Evolutionary conservation across 768 basidiomycete genomes (phyloP).

Genomic region (Tricholoma furcatifolium): DNA sequence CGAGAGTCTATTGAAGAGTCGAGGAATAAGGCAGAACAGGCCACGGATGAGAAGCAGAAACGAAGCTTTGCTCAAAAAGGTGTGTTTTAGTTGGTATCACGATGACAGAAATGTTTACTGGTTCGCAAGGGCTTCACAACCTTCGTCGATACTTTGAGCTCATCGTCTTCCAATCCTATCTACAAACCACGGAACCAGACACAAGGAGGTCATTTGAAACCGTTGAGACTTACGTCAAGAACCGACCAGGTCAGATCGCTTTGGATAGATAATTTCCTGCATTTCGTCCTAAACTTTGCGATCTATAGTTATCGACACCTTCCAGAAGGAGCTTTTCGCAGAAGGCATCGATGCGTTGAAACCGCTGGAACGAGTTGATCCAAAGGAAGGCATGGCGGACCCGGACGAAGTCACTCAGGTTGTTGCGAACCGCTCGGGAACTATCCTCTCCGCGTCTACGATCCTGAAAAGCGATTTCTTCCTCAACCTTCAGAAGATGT

Average conservation of each 20-base stretch:
- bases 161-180: slow-evolving; percentile 87
- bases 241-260: slow-evolving; percentile 66
- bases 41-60: slow-evolving; percentile 69
- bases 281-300: not conserved
- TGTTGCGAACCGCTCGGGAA: slow-evolving; percentile 81
- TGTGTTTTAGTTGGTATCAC: slow-evolving; percentile 23
- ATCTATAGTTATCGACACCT: slow-evolving; percentile 83
- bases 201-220: slow-evolving; percentile 72
- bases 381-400: slow-evolving; percentile 67
- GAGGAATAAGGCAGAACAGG: slow-evolving; percentile 74
- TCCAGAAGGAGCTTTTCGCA: slow-evolving; percentile 82
- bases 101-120: slow-evolving; percentile 1
- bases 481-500: slow-evolving; percentile 93
- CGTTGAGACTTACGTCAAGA: slow-evolving; percentile 81
- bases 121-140: slow-evolving; percentile 63
- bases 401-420: slow-evolving; percentile 91
- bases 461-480: slow-evolving; percentile 97
- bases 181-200: slow-evolving; percentile 79
- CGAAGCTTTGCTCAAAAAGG: slow-evolving; percentile 70
- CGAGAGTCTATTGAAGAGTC: slow-evolving; percentile 87
- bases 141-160: slow-evolving; percentile 84
- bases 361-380: slow-evolving; percentile 74
- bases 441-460: slow-evolving; percentile 85
- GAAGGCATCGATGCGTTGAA: slow-evolving; percentile 80
- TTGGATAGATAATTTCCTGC: not conserved